Conservation (phyloP, 306 rosid genomes). For the Cucurbita pepo region DNA sequence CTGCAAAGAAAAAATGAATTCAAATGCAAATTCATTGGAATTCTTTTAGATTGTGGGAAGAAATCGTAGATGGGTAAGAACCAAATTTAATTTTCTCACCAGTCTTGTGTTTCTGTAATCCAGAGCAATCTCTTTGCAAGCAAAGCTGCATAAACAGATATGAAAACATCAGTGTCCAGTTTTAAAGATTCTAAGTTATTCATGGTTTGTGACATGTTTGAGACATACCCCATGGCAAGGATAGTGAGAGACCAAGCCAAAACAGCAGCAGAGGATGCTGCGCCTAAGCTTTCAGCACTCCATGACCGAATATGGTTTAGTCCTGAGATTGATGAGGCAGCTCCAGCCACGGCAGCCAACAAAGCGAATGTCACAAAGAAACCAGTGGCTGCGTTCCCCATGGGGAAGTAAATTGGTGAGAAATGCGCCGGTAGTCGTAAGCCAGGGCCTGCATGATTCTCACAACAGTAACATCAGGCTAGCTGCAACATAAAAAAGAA, state of each 20-base stretch:
- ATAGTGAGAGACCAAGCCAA: conserved; percentile 86
- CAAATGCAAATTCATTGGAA: background rate
- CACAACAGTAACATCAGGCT: background rate
- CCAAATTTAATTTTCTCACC: conserved; percentile 29
- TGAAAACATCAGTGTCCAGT: background rate
- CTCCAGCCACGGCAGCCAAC: conserved; percentile 80
- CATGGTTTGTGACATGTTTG: background rate
- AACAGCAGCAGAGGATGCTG: conserved; percentile 65
- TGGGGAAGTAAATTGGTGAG: conserved; percentile 77
- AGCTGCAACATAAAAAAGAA: background rate
- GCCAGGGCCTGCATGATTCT: conserved; percentile 38
- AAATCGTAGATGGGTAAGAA: background rate
- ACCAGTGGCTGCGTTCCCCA: conserved; percentile 98
- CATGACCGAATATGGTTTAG: conserved; percentile 62
- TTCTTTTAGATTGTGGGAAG: background rate
- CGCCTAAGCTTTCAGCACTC: conserved; percentile 62
- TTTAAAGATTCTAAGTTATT: background rate
- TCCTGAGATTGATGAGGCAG: conserved; percentile 56
- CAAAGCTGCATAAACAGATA: conserved; percentile 39
- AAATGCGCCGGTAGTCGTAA: conserved; percentile 68
- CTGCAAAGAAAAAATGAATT: conserved; percentile 18
- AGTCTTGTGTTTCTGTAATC: conserved; percentile 50
- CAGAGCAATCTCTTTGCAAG: conserved; percentile 81
- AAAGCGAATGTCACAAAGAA: conserved; percentile 77
- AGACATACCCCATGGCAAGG: conserved; percentile 76